These are phyloP conservation scores for Fusarium protoensiforme DNA, from an alignment of 2,329 filamentous ascomycete species.

Conservation along the genomic window DNA sequence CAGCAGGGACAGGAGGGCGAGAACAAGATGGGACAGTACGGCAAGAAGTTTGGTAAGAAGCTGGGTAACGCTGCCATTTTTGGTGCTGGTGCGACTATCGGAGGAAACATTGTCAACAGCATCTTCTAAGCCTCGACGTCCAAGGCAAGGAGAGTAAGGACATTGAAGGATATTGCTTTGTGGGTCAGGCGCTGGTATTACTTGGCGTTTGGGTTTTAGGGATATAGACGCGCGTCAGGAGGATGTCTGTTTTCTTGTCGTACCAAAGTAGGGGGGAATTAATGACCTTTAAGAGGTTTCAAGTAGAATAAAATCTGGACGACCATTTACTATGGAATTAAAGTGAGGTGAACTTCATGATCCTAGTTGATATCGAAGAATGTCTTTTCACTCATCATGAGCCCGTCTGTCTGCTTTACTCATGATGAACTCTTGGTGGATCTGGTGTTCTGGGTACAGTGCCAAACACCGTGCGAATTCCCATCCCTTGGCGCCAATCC, in stretches of 20 bases:
- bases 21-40: slow-evolving; percentile 76
- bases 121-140: slow-evolving; percentile 72
- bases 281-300: not conserved
- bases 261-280: not conserved
- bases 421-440: slow-evolving; percentile 16
- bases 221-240: slow-evolving; percentile 1
- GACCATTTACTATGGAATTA: not conserved
- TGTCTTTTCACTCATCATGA: slow-evolving; percentile 14
- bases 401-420: not conserved
- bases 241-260: not conserved
- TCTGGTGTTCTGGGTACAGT: slow-evolving; percentile 17
- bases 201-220: slow-evolving; percentile 32
- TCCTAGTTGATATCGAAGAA: not conserved
- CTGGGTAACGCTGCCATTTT: slow-evolving; percentile 84
- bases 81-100: slow-evolving; percentile 91
- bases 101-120: slow-evolving; percentile 88
- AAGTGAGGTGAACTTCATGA: not conserved
- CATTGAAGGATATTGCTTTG: not conserved
- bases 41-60: slow-evolving; percentile 98
- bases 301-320: not conserved
- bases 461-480: slow-evolving; percentile 4
- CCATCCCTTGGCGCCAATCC: rapidly evolving
- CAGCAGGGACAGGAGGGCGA: slow-evolving; percentile 57
- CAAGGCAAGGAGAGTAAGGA: not conserved
- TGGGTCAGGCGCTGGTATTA: slow-evolving; percentile 5